Conservation (phyloP, 495 filamentous ascomycete genomes). For the Polyplosphaeria fusca region DNA sequence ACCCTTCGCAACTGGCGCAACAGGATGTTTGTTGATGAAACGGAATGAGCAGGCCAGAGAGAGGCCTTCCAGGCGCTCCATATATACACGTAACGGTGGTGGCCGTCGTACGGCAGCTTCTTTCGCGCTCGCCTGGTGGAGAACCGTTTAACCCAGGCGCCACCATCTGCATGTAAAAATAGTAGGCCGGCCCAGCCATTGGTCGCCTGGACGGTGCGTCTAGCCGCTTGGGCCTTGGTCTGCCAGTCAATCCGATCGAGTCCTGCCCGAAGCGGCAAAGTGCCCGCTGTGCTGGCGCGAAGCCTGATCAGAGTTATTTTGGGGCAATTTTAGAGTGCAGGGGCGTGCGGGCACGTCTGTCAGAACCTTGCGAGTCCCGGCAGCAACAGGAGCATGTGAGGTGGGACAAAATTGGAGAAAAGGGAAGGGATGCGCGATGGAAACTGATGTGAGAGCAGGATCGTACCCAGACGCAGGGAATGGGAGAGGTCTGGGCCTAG, state of each 20-base stretch:
- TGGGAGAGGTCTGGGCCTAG: no score
- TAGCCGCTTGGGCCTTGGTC: constrained; percentile 1
- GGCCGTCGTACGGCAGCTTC: not conserved
- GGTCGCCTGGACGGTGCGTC: not conserved
- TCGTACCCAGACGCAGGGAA: no score
- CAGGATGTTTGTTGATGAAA: not conserved
- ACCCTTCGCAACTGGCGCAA: not conserved
- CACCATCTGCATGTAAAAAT: constrained; percentile 1
- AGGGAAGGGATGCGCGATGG: no score
- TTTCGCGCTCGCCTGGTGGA: not conserved
- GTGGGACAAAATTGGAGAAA: no score
- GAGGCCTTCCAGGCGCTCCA: constrained; percentile 1
- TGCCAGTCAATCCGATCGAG: not conserved
- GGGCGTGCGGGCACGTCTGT: no score
- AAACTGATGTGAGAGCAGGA: no score
- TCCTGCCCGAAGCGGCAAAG: not conserved
- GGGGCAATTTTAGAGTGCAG: not conserved
- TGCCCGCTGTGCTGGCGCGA: not conserved
- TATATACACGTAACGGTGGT: constrained; percentile 5
- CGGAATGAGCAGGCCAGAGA: not conserved
- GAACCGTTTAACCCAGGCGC: constrained; percentile 5
- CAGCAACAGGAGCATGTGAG: no score
- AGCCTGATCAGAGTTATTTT: constrained; percentile 5
- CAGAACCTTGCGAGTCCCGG: no score
- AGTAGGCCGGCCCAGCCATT: not conserved